phyloP scores from a whole-genome alignment of 106 monocot species.

The Xerophyta viscosa region DNA sequence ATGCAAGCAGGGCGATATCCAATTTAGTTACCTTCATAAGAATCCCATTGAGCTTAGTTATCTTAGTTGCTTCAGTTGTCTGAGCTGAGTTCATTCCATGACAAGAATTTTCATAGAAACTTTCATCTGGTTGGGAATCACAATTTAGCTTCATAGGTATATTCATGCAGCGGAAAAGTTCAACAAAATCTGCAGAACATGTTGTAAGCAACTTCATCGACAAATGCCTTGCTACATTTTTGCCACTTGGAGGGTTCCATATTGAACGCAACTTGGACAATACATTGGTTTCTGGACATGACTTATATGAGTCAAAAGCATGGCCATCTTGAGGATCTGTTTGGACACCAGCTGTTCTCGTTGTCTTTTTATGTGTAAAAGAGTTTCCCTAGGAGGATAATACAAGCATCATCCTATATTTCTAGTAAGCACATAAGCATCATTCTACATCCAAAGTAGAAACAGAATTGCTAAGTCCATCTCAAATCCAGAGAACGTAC shows the following conservation, averaged over 20 bases:
- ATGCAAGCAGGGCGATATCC: neutral
- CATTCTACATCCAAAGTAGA: slow-evolving; percentile 1
- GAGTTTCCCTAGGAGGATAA: slow-evolving; percentile 9
- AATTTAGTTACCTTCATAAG: slow-evolving; percentile 43
- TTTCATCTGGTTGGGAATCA: slow-evolving; percentile 13
- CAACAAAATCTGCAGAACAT: slow-evolving; percentile 58
- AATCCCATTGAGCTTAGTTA: slow-evolving; percentile 33
- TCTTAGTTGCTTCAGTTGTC: slow-evolving; percentile 27
- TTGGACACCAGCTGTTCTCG: slow-evolving; percentile 43
- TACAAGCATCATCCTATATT: too few relatives aligned
- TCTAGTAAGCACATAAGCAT: slow-evolving; percentile 1
- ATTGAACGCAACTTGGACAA: slow-evolving; percentile 46
- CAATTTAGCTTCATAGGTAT: slow-evolving; percentile 16
- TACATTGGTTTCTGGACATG: slow-evolving; percentile 8
- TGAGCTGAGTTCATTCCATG: slow-evolving; percentile 9
- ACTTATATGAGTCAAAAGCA: slow-evolving; percentile 1
- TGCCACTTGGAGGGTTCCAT: slow-evolving; percentile 34
- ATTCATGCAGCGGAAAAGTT: slow-evolving; percentile 40
- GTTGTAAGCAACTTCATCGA: slow-evolving; percentile 42
- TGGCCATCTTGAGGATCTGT: slow-evolving; percentile 33
- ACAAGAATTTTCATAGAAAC: slow-evolving; percentile 11
- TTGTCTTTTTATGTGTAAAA: slow-evolving; percentile 16
- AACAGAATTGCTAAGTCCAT: neutral
- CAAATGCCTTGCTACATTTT: slow-evolving; percentile 22
- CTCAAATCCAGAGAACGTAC: slow-evolving; percentile 21